A percentile compares a stretch with the other conserved stretches of the same genome.
Conservation (phyloP, 208 protist species). For the Ichthyophonus hoferi region DNA sequence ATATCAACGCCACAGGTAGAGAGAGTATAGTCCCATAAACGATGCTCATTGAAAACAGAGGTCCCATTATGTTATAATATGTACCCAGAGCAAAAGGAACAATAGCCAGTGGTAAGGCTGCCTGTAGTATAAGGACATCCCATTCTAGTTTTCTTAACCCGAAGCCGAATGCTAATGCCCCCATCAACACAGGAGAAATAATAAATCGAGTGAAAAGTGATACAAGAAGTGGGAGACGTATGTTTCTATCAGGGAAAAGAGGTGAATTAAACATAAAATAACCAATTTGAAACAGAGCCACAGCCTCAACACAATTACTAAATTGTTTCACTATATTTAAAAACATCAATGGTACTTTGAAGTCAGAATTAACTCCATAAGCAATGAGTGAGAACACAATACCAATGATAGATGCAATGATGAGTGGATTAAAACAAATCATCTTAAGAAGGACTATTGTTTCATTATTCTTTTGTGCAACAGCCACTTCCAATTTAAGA, state of each 20-base stretch:
- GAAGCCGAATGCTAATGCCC: not conserved
- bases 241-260: not conserved
- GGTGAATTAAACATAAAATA: not conserved
- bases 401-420: not conserved
- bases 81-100: not conserved
- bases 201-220: not conserved
- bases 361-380: not conserved
- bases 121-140: not conserved
- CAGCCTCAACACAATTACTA: not conserved
- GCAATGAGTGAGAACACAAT: not conserved
- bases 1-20: not conserved
- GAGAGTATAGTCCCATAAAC: not conserved
- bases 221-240: not conserved
- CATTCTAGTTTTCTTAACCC: not conserved
- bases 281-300: not conserved
- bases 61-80: not conserved
- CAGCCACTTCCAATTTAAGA: too few species aligned
- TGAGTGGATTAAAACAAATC: not conserved
- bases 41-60: not conserved
- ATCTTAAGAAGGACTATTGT: too few species aligned
- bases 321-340: not conserved
- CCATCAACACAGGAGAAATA: not conserved
- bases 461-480: too few species aligned
- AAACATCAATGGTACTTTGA: not conserved
- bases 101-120: not conserved